These are phyloP conservation scores for Solanum chilense DNA, from an alignment of 257 asterid species.

Conservation along the genomic window DNA sequence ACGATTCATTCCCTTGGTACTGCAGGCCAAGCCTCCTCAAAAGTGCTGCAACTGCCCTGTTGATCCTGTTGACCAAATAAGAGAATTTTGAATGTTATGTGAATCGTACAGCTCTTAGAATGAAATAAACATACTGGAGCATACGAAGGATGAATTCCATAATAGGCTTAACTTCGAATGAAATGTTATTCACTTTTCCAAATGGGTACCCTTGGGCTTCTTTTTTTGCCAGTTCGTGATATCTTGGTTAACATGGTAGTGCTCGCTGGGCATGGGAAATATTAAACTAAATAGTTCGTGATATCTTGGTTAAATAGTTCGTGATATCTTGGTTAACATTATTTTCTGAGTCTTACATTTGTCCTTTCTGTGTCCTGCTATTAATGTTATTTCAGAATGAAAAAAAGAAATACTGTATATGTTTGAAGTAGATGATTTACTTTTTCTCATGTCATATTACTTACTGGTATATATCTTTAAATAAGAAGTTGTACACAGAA, in stretches of 20 bases:
- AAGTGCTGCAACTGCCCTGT: slow-evolving; percentile 66
- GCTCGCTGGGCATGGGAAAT: neutral
- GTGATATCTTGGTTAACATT: too few relatives aligned
- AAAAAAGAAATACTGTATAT: neutral
- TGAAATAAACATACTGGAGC: neutral
- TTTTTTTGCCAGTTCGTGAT: neutral
- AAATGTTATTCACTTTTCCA: neutral
- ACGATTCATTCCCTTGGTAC: slow-evolving; percentile 75
- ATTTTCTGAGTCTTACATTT: neutral
- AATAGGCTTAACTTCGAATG: neutral
- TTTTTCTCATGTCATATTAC: neutral
- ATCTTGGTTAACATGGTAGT: neutral
- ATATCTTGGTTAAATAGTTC: too few relatives aligned
- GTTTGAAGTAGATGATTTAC: neutral
- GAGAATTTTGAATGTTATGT: neutral
- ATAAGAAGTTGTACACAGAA: neutral
- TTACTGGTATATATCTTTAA: neutral
- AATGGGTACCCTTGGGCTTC: neutral
- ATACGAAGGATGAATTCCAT: neutral
- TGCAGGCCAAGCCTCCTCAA: slow-evolving; percentile 76
- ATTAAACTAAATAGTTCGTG: neutral
- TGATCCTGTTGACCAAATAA: slow-evolving; percentile 49
- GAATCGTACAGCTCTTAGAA: neutral
- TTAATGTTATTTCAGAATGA: neutral
- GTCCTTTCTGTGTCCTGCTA: neutral